Conservation (phyloP, 768 basidiomycete species). For the Infundibulicybe gibba region DNA sequence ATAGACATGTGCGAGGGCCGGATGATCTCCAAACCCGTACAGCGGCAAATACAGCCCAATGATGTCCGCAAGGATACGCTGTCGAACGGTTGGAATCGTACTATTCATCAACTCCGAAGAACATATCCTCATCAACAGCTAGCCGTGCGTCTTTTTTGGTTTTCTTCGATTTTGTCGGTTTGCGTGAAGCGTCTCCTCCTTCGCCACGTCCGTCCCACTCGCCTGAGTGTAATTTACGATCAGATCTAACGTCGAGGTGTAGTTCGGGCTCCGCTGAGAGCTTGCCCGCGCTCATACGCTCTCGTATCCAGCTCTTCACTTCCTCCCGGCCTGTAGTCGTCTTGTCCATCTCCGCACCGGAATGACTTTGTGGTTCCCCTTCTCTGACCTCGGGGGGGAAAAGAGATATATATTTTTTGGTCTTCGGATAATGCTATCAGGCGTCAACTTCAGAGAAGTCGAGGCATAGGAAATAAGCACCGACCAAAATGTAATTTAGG, state of each 20-base stretch:
- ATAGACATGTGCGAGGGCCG: too few relatives aligned
- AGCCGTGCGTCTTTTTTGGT: background rate
- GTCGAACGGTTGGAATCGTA: background rate
- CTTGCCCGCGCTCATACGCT: slow-evolving; percentile 58
- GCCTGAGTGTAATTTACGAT: background rate
- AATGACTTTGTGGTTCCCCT: slow-evolving; percentile 15
- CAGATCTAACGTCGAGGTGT: slow-evolving; percentile 19
- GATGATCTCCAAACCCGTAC: too few relatives aligned
- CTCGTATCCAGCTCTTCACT: slow-evolving; percentile 55
- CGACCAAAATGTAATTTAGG: slow-evolving; percentile 85
- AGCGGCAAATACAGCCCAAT: too few relatives aligned
- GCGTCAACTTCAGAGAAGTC: background rate
- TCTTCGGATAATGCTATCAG: slow-evolving; percentile 75
- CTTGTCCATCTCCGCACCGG: slow-evolving; percentile 21
- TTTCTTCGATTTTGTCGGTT: background rate
- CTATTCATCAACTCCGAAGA: slow-evolving; percentile 38
- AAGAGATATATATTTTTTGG: slow-evolving; percentile 85
- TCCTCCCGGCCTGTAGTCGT: slow-evolving; percentile 54
- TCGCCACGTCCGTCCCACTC: slow-evolving; percentile 2
- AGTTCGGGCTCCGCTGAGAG: slow-evolving; percentile 60
- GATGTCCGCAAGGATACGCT: background rate
- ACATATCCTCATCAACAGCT: slow-evolving; percentile 27
- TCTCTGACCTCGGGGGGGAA: slow-evolving; percentile 70
- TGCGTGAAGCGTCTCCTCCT: background rate
- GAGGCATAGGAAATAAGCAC: slow-evolving; percentile 4